Conservation (phyloP, 2,329 filamentous ascomycete genomes). For the Diplodia mutila region DNA sequence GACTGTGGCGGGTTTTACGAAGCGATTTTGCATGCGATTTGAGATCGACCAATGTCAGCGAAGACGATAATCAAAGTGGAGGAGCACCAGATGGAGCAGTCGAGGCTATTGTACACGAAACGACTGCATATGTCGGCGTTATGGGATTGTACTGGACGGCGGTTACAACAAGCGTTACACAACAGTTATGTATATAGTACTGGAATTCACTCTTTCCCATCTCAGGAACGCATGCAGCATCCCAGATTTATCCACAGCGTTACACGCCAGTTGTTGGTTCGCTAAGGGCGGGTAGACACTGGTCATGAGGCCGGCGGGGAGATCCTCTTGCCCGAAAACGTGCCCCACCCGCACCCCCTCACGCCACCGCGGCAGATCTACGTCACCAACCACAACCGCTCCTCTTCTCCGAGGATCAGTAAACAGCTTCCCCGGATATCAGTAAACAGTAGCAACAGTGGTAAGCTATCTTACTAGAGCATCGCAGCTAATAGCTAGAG, state of each 20-base stretch:
- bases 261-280: not conserved
- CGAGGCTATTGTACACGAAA: not conserved
- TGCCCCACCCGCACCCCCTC: constrained; percentile 12
- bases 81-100: not conserved
- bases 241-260: not conserved
- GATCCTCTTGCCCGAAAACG: constrained; percentile 24
- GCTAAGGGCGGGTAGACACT: not conserved
- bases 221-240: constrained; percentile 15
- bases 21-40: not conserved
- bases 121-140: constrained; percentile 14
- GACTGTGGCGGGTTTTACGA: not conserved
- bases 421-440: constrained; percentile 31
- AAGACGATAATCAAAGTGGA: not conserved
- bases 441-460: not conserved
- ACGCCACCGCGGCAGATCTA: constrained; percentile 17
- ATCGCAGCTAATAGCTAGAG: not conserved
- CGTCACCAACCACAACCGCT: not conserved
- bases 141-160: not conserved
- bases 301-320: constrained; percentile 12
- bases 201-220: not conserved
- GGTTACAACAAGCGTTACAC: not conserved
- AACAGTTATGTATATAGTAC: not conserved
- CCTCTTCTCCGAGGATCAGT: not conserved
- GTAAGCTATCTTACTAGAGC: not conserved
- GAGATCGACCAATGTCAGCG: not conserved